Evolutionary conservation across 768 basidiomycete species (phyloP), one percentile per base, ranked within the genome.

Genomic region (Panaeolus papilionaceus): DNA sequence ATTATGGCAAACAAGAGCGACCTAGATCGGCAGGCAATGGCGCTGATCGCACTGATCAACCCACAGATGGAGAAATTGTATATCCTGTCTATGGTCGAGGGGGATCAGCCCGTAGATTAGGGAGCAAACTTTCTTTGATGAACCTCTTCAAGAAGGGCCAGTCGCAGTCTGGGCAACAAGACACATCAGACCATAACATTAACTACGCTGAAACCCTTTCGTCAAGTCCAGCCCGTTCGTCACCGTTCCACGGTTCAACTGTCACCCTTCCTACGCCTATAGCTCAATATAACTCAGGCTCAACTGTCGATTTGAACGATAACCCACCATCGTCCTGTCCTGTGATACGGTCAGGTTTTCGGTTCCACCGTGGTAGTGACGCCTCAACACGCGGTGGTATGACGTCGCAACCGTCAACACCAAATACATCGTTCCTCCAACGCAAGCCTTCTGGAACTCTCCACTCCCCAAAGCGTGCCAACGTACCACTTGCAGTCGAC

Each of bases 1-100:
- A 69, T 54, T 73, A 39, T 66, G 70, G 72, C 28, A 76, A 76
- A 49, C 81, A 82, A 45, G 84, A 82, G 45, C 83, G 92, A 64
- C 92, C 93, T 18, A 84, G 89, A 68, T 93, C 92, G 44, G 91
- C 92, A 42, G 91, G 92, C 5, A 90, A 83, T 38, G 90, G 84
- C 64, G 85, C 88, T 65, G 89, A 91, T 28, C 78, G 74, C 26
- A 71, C 75, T 37, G 67, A 58, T 58, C 54, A 58, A 58, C 20
- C 54, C 33, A 68, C 75, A 51, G 80, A 84, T 40, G 70, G 72
- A 54, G 75, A 81, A 26, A 62, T 66, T 12, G 67, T 72, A 4
- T 66, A 77, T 40, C 67, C 79, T 37, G 64, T 76, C 18, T 75
- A 77, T 70, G 79, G 79, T 23, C 76, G 81, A 69, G 78, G 76